Evolutionary conservation across 345 rosid genomes (phyloP), one percentile per base, ranked within the genome.

Genomic region (Psidium guajava): DNA sequence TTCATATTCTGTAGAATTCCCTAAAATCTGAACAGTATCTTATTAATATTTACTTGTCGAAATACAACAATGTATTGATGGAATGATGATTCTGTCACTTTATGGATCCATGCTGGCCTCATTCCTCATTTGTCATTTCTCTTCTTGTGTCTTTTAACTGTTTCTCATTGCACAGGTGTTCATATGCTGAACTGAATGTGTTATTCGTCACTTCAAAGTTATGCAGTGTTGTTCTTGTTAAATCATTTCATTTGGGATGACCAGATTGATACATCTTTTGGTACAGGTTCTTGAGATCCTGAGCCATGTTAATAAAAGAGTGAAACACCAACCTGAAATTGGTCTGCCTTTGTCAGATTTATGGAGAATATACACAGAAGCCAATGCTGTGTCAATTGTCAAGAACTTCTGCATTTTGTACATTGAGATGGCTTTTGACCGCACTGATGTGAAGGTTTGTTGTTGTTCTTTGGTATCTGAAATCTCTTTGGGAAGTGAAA

Each of bases 251-350:
- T 61, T 12, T 54, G 77, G 77, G 6, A 69, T 69, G 14, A 69
- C 80, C 80, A 69, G 80, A 28, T 55, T 83, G 57, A n/a, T 84
- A 20, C 44, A 2, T 44, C 59, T 77, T 15, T 73, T 49, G 55
- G 88, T 53, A 18, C 90, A 97, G 99, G 99, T 95, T 90, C 97
- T 97, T 86, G 99, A 97, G 91, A 94, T 97, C 83, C 86, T 97
- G 89, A 95, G 97, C 90, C 99, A 97, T 86, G 98, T 95, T 86
- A 97, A 97, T 92, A 95, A 94, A 92, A 93, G 98, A 91, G 98
- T 97, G 90, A 97, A 95, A 86, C 94, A 95, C 89, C 98, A 93
- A 87, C 91, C 84, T 74, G 93, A 93, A 81, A 97, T 97, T 86
- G 93, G 91, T 82, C 91, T 97, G 90, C 99, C 99, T 2, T 90